phyloP scores from a whole-genome alignment of 2,329 filamentous ascomycete species.

The Biscogniauxia sp. region DNA sequence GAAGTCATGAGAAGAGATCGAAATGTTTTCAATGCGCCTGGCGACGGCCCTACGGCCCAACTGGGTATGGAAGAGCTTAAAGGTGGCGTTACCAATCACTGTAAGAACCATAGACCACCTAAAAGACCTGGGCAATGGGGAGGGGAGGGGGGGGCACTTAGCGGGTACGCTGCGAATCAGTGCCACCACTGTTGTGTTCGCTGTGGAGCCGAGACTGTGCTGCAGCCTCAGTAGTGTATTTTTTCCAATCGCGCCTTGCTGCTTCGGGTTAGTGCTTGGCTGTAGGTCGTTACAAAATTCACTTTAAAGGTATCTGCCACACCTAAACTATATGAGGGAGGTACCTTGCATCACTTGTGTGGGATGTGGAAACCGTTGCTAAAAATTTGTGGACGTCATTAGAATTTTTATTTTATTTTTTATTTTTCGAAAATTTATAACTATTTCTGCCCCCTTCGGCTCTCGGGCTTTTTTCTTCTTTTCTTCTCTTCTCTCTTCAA shows the following conservation, averaged over 20 bases:
- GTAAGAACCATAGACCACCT: conserved; percentile 1
- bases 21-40: conserved; percentile 30
- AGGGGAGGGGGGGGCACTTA: not conserved
- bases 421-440: not conserved
- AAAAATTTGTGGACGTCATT: conserved; percentile 16
- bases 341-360: conserved; percentile 2
- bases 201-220: conserved; percentile 5
- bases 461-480: conserved; percentile 18
- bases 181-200: conserved; percentile 3
- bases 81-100: conserved; percentile 14
- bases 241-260: not conserved
- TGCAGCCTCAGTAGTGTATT: not conserved
- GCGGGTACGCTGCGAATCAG: conserved; percentile 6
- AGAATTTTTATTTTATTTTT: conserved; percentile 17
- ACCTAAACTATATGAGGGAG: not conserved
- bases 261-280: not conserved
- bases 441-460: not conserved
- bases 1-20: conserved; percentile 21
- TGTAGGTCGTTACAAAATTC: not conserved
- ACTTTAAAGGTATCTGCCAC: not conserved
- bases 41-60: conserved; percentile 3
- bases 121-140: not conserved
- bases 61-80: conserved; percentile 9
- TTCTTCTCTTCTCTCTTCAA: conserved; percentile 30
- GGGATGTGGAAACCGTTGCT: conserved; percentile 17